Evolutionary conservation across 352 stramenopile species (phyloP), one percentile per base, ranked within the genome.

Genomic region (Globisporangium heterothallicum): DNA sequence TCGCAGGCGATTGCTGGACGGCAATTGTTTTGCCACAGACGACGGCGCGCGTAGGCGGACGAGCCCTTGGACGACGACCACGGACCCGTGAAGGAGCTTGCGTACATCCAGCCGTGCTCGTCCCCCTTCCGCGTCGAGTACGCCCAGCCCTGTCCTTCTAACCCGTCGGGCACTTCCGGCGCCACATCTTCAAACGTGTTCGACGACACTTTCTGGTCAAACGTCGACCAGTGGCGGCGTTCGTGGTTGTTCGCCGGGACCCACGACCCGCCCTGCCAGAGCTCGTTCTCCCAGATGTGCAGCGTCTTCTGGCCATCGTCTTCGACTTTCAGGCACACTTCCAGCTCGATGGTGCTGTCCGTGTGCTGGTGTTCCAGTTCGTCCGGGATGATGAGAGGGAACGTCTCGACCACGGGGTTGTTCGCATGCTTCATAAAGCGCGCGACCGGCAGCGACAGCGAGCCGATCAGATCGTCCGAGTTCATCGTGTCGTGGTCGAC

Each of bases 1-100:
- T 80, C 70, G 52, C 61, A 74, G 10, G 70, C 70, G 35, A 80
- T 50, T 9, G 68, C 68, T 21, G 71, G 71, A 13, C 71, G 68
- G 64, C 77, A 88, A 43, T 84, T 67, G 54, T 88, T 88, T 51
- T 86, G 72, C 78, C 78, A 88, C 47, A 86, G 62, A 58, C 78
- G 74, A 47, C 78, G 72, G 30, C 77, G 77, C 32, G 66, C 72
- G 41, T 78, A 88, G 29, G 51, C 60, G 21, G 57, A 41, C 29
- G 61, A 66, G 16, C 60, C 41, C 27, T 56, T 53, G 1, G 44
- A 27, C 5, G 64, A 46, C 26, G 69, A 53, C 76, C 76, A 90
- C 10, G 79, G 76, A 0, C 79, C 77, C n/a, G 69, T 77, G 62
- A 79, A 86, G 8, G 70, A 81, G 24, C 61, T 66, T 8, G 76